Evolutionary conservation across 257 asterid genomes (phyloP), one percentile per base, ranked within the genome.

Genomic region (Solanum ossicruentum): DNA sequence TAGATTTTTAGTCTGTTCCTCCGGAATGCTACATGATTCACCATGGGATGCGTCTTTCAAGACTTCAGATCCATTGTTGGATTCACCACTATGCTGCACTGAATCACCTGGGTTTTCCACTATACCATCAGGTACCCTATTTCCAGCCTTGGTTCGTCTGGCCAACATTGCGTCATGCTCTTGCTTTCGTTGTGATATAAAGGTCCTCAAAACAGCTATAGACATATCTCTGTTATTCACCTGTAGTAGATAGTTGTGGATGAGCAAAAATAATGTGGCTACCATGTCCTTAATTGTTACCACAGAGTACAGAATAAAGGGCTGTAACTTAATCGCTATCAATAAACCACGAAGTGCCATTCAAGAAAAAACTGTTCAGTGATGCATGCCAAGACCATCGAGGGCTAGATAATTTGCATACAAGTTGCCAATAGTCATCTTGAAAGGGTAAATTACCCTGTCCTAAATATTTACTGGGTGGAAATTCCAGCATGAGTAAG

Each of bases 201-300:
- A 95, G 61, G 93, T 86, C 91, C 99, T 93, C 93, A 95, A 85
- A 88, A 97, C 98, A 36, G 99, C 98, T 87, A 97, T 91, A 23
- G 99, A 97, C 95, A 97, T 92, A 86, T 97, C 99, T 87, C 98
- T 92, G 88, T 97, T 95, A 73, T 97, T 94, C 84, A 97, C 98
- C 99, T 97, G 94, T 45, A 71, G 84, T 41, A 82, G 49, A 80
- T 41, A 83, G 28, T 88, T 80, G 71, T 82, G n/a, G 79, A 39
- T 70, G 79, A 70, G 77, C 70, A 52, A 43, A 9, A 69, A 69
- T 49, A 36, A 36, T 21, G 54, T 67, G 52, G 63, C 43, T 52
- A 49, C 60, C 57, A 43, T 21, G 78, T 47, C 16, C 54, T 69
- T 69, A 69, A 10, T 8, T 41, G 28, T 16, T 45, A 83, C 28